Conservation (phyloP, 73 alveolate species). For the Effrenium voratum region DNA sequence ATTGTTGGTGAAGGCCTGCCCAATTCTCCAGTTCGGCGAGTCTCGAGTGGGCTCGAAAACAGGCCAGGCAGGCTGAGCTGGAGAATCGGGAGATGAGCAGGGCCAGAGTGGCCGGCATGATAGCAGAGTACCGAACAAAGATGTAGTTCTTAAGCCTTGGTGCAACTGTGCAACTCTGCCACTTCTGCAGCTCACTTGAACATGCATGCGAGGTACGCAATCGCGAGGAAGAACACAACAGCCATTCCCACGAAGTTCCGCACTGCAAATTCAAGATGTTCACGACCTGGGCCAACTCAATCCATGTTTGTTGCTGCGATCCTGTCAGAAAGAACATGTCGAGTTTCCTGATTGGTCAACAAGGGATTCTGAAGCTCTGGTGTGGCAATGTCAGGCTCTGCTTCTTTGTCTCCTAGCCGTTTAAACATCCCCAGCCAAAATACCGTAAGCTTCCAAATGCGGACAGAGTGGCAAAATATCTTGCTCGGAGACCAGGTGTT, state of each 20-base stretch:
- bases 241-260: conserved; percentile 69
- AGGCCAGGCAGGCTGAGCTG: neutral
- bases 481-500: conserved; percentile 38
- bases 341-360: too few relatives aligned
- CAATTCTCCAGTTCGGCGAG: neutral
- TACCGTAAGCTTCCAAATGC: too few relatives aligned
- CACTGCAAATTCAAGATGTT: conserved; percentile 27
- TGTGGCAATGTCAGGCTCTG: too few relatives aligned
- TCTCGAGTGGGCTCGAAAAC: neutral
- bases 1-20: conserved; percentile 74
- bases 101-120: conserved; percentile 65
- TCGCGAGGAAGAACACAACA: conserved; percentile 42
- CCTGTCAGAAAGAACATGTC: too few relatives aligned
- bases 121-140: conserved; percentile 8
- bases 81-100: conserved; percentile 35
- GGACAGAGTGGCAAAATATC: neutral
- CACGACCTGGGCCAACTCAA: neutral
- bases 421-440: too few relatives aligned
- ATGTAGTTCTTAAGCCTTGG: conserved; percentile 37
- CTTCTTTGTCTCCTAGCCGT: too few relatives aligned
- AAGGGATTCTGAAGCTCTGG: too few relatives aligned
- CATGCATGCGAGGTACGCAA: conserved; percentile 6
- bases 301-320: too few relatives aligned
- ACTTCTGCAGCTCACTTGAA: too few relatives aligned
- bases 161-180: too few relatives aligned